phyloP scores from a whole-genome alignment of 441 rosid genomes.

The Gossypium aridum region DNA sequence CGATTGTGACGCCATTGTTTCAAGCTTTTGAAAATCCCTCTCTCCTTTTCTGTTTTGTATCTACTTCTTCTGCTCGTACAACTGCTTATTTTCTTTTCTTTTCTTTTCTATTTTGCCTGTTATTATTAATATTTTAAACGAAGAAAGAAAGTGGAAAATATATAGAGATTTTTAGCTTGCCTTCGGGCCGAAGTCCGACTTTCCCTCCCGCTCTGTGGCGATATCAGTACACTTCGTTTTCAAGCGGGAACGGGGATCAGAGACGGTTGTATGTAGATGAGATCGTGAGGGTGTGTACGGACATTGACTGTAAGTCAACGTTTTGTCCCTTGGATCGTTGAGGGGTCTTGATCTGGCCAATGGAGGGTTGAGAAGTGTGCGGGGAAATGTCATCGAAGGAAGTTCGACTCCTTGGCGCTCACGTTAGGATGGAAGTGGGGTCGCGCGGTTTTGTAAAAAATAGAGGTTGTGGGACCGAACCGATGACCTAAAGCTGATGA shows the following conservation, averaged over 20 bases:
- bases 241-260: neutral
- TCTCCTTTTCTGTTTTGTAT: neutral
- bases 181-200: conserved; percentile 7
- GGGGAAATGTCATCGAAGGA: neutral
- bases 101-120: neutral
- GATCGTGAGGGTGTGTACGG: neutral
- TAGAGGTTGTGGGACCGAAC: neutral
- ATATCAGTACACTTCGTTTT: neutral
- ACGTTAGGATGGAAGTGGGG: conserved; percentile 2
- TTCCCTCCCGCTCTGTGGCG: conserved; percentile 2
- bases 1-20: conserved; percentile 36
- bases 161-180: neutral
- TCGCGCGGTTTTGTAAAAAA: neutral
- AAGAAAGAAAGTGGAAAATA: neutral
- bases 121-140: neutral
- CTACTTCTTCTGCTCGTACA: neutral
- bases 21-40: conserved; percentile 2
- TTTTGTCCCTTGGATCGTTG: neutral
- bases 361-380: neutral
- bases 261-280: neutral
- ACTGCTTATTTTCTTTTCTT: neutral
- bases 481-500: neutral
- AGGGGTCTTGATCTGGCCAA: neutral
- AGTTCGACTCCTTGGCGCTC: neutral
- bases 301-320: neutral